These are phyloP conservation scores for Panaeolus papilionaceus DNA, from an alignment of 768 basidiomycete species.

Conservation along the genomic window DNA sequence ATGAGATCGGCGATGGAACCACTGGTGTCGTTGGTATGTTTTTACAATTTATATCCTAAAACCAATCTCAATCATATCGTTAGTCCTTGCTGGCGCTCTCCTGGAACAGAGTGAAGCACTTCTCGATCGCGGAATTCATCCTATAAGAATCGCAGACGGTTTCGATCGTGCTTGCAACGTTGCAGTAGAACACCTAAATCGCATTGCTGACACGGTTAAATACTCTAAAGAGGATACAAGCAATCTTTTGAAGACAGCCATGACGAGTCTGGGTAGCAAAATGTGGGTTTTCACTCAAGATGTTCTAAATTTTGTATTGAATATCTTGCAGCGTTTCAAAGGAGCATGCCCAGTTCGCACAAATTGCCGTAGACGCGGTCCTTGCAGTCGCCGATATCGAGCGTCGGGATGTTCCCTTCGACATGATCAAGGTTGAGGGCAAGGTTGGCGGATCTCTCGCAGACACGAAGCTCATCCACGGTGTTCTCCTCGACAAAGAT, in stretches of 20 bases:
- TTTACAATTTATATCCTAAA: slow-evolving; percentile 13
- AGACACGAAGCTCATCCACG: slow-evolving; percentile 94
- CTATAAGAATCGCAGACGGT: slow-evolving; percentile 98
- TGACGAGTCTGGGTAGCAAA: slow-evolving; percentile 97
- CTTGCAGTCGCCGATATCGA: slow-evolving; percentile 94
- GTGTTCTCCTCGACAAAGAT: slow-evolving; percentile 99
- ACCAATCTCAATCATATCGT: slow-evolving; percentile 9
- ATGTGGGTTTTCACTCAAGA: slow-evolving; percentile 64
- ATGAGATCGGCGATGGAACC: slow-evolving; percentile 99
- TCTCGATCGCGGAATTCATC: slow-evolving; percentile 99
- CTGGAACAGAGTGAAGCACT: slow-evolving; percentile 93
- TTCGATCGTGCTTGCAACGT: slow-evolving; percentile 94
- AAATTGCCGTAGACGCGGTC: slow-evolving; percentile 98
- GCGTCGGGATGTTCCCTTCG: slow-evolving; percentile 94
- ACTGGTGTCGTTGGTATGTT: slow-evolving; percentile 97
- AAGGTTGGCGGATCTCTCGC: slow-evolving; percentile 98
- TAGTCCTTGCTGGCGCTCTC: slow-evolving; percentile 97
- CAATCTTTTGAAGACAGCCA: slow-evolving; percentile 93
- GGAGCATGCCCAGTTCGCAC: slow-evolving; percentile 93
- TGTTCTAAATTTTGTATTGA: slow-evolving; percentile 5
- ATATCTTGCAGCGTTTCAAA: slow-evolving; percentile 82
- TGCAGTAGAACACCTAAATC: slow-evolving; percentile 89
- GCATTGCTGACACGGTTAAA: slow-evolving; percentile 88
- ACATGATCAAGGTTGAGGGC: slow-evolving; percentile 98
- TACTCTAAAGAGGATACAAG: slow-evolving; percentile 83